Evolutionary conservation across 306 rosid species (phyloP), one percentile per base, ranked within the genome.

Genomic region (Styphnolobium japonicum): DNA sequence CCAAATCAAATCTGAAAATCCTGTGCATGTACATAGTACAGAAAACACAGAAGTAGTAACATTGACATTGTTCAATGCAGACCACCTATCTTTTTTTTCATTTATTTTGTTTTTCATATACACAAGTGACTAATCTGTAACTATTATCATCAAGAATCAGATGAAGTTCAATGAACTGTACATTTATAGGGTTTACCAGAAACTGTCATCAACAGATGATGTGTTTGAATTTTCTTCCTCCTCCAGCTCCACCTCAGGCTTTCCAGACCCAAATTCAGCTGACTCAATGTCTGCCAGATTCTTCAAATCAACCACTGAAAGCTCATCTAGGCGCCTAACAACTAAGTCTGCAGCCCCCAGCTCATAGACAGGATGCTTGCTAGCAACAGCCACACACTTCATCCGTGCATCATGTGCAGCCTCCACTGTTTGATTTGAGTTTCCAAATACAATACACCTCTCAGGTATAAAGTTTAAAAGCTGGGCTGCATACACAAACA

Each of bases 381-480:
- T 95, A 46, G 99, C 99, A 65, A 95, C 96, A 27, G 97, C 99
- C 39, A 95, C 93, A 62, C 99, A 95, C 93, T 95, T 93, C 99
- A 95, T 95, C 83, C 85, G 83, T 0, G 93, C 97, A 76, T 95
- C 99, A 34, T 93, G 98, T 42, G 99, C 98, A 15, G 98, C 99
- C 88, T 95, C 99, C 83, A 95, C 96, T 0, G 98, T 93, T 73
- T 77, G 91, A 84, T 95, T 95, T 2, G 97, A 95, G 82, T 93
- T 95, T 56, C 99, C 99, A 85, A 95, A 93, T 76, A 95, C 99
- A 81, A 93, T 93, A 88, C 98, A 93, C 60, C 98, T 87, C 79
- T 95, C 99, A 34, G 97, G 99, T 75, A 93, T 95, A 75, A 91
- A 87, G 75, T 87, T 89, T 16, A 95, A 85, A 73, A 89, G 96